Base-by-base conservation (phyloP, 306 rosid species). In the Astragalus membranaceus region DNA sequence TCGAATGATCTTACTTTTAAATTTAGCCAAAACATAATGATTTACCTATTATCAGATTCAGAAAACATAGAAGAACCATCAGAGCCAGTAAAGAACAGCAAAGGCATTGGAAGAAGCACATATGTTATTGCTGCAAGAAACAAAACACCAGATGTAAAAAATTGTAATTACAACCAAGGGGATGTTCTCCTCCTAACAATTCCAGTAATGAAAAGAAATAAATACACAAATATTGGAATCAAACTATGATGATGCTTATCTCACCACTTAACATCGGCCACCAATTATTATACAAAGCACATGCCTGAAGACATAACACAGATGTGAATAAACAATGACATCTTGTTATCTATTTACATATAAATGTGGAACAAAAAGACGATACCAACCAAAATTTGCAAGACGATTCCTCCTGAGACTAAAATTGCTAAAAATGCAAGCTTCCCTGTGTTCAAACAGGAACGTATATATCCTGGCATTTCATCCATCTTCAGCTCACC, bases 251-350 rank as follows among this genome's bases (percentile, higher is more conserved):
- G 13, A 41, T 29, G 78, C 14, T 58, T 60, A 56, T 70, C 85
- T 65, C 73, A 93, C 98, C 91, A 67, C 85, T 84, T 54, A 93
- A 86, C 98, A 93, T 88, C n/a, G 98, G 97, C 98, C 98, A 93
- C 98, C 98, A 93, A 69, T 93, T 93, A 79, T 79, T 64, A 83
- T 87, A 90, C 87, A 93, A 75, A 56, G 96, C 97, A 73, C 98
- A 93, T 60, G 98, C 98, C 98, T 93, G 96, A 50, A 58, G 75
- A 78, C 56, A 70, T 14, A 51, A 85, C 41, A 70, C 54, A 62
- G 14, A 79, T 30, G 48, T 59, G 62, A 77, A 75, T 67, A 74
- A 48, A 59, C 33, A 32, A n/a, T 20, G 29, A 63, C 6, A 26
- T 15, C 39, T 14, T 69, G 49, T 17, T 62, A 75, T 9, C 33